Base-by-base conservation (phyloP, 2,329 filamentous ascomycete species). In the Anthostomella pinea region DNA sequence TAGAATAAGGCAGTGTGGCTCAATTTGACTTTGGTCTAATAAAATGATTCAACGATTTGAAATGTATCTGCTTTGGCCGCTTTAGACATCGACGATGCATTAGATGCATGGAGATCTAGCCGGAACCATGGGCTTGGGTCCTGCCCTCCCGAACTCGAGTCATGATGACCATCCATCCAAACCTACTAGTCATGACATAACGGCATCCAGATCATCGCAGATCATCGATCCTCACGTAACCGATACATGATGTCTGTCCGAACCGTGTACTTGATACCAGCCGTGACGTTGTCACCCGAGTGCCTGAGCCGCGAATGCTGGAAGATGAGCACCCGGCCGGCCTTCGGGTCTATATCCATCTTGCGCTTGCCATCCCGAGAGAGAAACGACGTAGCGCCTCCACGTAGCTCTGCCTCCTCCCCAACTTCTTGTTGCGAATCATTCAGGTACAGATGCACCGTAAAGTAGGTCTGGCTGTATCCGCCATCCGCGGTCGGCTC, bases 291-390 rank as follows among this genome's bases (percentile, higher is more conserved):
- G 36, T 74, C 73, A 1, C 77, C 77, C 21, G 70, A 70, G 48
- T 81, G 77, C 13, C 64, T 57, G 7, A 81, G 56, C 2, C 63
- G 47, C 2, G 51, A 47, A 45, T 81, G 77, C 54, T 81, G 77
- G 46, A 81, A 81, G 30, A 81, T 70, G 22, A 81, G 58, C 2
- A 80, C 72, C n/a, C 75, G 65, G 2, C 77, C 77, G 1, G 68
- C 66, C 46, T 72, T 76, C 10, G 76, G 74, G 41, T 79, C 62
- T 2, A 81, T 68, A 43, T 80, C 73, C 0, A 77, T 25, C 34
- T 62, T 66, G 8, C 65, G 59, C 41, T 63, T 56, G 35, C 60
- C 53, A 32, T 74, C 62, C 1, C 30, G 32, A 0, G 70, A 73
- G 13, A 75, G 57, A 45, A 81, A 80, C 0, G 70, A 63, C 3